phyloP scores from a whole-genome alignment of 306 rosid genomes.

The Luffa acutangula region DNA sequence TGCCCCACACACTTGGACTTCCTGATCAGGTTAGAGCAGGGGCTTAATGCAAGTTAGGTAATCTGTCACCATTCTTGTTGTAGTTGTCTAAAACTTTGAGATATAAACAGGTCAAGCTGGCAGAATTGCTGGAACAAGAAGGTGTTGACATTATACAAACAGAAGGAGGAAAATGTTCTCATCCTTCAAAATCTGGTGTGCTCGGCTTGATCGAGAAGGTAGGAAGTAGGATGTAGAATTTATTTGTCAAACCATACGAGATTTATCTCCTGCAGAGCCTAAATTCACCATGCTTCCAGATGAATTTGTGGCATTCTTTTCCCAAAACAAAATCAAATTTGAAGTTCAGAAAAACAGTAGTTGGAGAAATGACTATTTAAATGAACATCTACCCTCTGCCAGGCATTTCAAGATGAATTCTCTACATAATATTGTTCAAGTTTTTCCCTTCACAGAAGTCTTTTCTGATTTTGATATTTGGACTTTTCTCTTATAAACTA shows the following conservation, averaged over 20 bases:
- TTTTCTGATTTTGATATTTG: neutral
- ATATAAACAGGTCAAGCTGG: constrained; percentile 67
- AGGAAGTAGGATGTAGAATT: neutral
- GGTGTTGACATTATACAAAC: constrained; percentile 91
- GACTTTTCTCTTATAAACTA: neutral
- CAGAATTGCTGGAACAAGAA: constrained; percentile 69
- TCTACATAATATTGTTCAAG: neutral
- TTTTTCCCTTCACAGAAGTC: neutral
- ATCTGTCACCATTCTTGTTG: neutral
- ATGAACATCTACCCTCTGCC: neutral
- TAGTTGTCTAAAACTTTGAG: neutral
- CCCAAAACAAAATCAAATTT: neutral
- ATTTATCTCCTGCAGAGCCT: neutral
- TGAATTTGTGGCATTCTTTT: neutral
- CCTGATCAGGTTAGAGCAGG: constrained; percentile 69
- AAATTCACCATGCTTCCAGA: neutral
- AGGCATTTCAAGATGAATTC: neutral
- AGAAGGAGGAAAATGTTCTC: constrained; percentile 84
- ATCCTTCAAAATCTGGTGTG: constrained; percentile 71
- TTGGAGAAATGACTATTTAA: neutral
- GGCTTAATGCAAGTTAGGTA: neutral
- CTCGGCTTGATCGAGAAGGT: constrained; percentile 96
- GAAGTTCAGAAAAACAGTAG: neutral
- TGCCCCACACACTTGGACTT: constrained; percentile 86
- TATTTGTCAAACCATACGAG: neutral